These are phyloP conservation scores for Micractinium conductrix DNA, from an alignment of 139 green algal genomes.

Conservation along the genomic window DNA sequence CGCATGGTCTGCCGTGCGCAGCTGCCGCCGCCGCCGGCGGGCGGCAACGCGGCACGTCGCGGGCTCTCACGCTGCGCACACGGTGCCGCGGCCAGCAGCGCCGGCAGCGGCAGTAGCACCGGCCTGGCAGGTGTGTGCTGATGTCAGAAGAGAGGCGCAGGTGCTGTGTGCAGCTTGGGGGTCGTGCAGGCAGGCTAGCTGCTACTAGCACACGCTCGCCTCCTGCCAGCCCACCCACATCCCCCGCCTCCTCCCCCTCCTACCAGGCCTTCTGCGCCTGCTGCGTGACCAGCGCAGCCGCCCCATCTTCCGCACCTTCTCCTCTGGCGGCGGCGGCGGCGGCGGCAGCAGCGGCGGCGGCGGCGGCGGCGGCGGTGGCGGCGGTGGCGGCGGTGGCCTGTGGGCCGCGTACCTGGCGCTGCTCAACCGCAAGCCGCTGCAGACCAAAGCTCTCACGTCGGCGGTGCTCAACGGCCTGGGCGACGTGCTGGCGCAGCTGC, in stretches of 20 bases:
- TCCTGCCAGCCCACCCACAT: too few species aligned
- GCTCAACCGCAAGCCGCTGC: constrained; percentile 44
- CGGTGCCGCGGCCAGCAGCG: not conserved
- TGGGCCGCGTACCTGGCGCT: constrained; percentile 66
- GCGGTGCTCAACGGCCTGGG: constrained; percentile 87
- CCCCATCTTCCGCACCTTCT: constrained; percentile 18
- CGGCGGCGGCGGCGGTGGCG: constrained; percentile 17
- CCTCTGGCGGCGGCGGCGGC: constrained; percentile 42
- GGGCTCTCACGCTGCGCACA: not conserved
- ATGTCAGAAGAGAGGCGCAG: too few species aligned
- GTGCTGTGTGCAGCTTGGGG: not conserved
- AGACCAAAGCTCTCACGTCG: constrained; percentile 84
- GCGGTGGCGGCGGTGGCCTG: constrained; percentile 25
- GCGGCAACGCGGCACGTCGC: not conserved
- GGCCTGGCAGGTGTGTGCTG: not conserved
- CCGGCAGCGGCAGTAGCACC: not conserved
- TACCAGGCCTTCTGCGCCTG: constrained; percentile 17
- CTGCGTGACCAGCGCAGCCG: constrained; percentile 17
- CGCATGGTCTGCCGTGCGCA: not conserved
- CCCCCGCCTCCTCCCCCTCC: too few species aligned
- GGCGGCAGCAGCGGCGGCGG: constrained; percentile 42
- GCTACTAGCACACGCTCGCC: not conserved
- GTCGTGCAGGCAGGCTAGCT: too few species aligned
- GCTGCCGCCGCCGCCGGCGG: not conserved
- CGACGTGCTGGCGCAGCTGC: constrained; percentile 82